Percentiles rank a stretch among this genome's conserved stretches.
phyloP scores from a whole-genome alignment of 1,284 basidiomycete species.

The Trametes polyzona region DNA sequence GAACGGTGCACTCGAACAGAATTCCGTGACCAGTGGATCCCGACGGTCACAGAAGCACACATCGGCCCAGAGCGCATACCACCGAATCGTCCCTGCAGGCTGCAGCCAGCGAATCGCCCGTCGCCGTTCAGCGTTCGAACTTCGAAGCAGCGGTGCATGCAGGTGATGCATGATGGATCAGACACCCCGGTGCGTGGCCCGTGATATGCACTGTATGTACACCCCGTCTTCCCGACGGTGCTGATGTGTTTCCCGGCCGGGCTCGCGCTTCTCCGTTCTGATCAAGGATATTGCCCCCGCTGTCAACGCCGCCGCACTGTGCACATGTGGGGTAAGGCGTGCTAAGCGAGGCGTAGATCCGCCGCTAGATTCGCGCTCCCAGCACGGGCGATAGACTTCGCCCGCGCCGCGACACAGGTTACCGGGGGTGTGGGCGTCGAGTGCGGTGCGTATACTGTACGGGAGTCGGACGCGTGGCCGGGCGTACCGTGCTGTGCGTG shows the following conservation, averaged over 20 bases:
- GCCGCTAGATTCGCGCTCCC: conserved; percentile 6
- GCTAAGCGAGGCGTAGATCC: conserved; percentile 10
- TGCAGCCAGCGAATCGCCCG: no score
- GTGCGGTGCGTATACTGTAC: not conserved
- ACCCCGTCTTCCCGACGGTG: not conserved
- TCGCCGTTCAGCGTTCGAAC: no score
- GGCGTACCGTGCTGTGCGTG: not conserved
- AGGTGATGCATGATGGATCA: no score
- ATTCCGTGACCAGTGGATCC: not conserved
- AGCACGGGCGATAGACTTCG: conserved; percentile 1
- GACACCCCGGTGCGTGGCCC: not conserved
- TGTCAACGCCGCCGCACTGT: conserved; percentile 10
- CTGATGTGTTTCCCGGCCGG: not conserved
- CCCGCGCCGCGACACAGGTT: not conserved
- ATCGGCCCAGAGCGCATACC: not conserved
- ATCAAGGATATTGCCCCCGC: conserved; percentile 1
- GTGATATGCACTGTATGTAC: not conserved
- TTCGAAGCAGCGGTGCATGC: no score
- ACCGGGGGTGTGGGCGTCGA: not conserved
- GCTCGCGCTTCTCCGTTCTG: no score
- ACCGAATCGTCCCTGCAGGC: not conserved
- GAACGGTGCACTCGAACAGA: no score
- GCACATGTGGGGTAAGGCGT: conserved; percentile 9
- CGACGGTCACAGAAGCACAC: conserved; percentile 2
- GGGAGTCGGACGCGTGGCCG: not conserved